phyloP scores from a whole-genome alignment of 495 filamentous ascomycete species.

The Podospora pseudopauciseta region DNA sequence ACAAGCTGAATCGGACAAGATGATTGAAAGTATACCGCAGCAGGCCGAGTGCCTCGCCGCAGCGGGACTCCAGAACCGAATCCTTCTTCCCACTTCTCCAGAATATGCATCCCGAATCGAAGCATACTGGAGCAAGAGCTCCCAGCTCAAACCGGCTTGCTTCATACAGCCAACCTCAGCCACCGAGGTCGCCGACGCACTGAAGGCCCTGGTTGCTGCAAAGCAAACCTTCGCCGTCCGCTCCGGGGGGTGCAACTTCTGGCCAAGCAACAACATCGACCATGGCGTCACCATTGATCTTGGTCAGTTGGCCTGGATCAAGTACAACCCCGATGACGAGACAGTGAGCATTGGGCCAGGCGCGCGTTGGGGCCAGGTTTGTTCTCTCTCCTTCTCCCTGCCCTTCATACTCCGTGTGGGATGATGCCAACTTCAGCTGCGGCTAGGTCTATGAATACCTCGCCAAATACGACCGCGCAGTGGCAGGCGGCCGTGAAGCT shows the following conservation, averaged over 20 bases:
- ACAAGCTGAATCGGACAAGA: too few species aligned
- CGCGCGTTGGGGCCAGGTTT: conserved; percentile 44
- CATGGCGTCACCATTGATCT: conserved; percentile 57
- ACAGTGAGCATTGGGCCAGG: conserved; percentile 45
- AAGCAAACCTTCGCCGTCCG: conserved; percentile 49
- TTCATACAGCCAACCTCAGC: conserved; percentile 38
- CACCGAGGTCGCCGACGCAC: conserved; percentile 37
- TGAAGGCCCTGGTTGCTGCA: conserved; percentile 31
- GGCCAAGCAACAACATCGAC: conserved; percentile 39
- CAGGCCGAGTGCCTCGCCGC: too few species aligned
- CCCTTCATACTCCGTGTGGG: too few species aligned
- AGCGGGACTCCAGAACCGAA: too few species aligned
- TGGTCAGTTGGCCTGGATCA: conserved; percentile 39
- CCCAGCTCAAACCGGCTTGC: conserved; percentile 34
- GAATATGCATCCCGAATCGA: too few species aligned
- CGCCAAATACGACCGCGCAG: conserved; percentile 41
- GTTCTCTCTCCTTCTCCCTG: too few species aligned
- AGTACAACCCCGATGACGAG: conserved; percentile 32
- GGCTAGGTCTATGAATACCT: conserved; percentile 48
- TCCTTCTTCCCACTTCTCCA: too few species aligned
- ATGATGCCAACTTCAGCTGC: conserved; percentile 36
- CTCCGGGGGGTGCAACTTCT: conserved; percentile 52
- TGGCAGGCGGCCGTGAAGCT: conserved; percentile 53
- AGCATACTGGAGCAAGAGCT: too few species aligned
- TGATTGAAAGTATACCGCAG: too few species aligned